These are phyloP conservation scores for Amanita subjunquillea DNA, from an alignment of 768 basidiomycete genomes.

Conservation along the genomic window DNA sequence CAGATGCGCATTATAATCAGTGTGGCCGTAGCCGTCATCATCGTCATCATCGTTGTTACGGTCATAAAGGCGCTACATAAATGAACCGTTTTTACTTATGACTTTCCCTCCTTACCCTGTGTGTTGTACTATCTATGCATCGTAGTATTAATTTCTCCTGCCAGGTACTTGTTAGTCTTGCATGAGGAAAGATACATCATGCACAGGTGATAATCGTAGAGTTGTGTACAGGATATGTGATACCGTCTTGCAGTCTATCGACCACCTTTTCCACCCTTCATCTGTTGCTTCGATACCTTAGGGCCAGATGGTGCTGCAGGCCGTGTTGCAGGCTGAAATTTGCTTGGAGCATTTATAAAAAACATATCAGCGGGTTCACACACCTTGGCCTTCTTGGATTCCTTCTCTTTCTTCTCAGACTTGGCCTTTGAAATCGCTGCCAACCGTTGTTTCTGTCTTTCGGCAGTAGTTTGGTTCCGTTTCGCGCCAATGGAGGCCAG, in stretches of 20 bases:
- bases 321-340: constrained; percentile 41
- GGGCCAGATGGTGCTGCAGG: constrained; percentile 49
- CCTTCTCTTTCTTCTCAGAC: constrained; percentile 95
- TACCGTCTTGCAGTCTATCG: constrained; percentile 25
- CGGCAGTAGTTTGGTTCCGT: constrained; percentile 85
- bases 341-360: not conserved
- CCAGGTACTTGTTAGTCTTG: not conserved
- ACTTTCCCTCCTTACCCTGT: not conserved
- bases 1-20: constrained; percentile 98
- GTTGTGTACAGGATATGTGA: not conserved
- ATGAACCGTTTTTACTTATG: not conserved
- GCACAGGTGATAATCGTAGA: not conserved
- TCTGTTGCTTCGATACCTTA: constrained; percentile 91
- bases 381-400: constrained; percentile 83
- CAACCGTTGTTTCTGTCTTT: constrained; percentile 70
- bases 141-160: constrained; percentile 11
- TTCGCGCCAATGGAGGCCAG: constrained; percentile 83
- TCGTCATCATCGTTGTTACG: constrained; percentile 93
- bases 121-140: constrained; percentile 9
- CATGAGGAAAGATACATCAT: not conserved
- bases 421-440: constrained; percentile 91
- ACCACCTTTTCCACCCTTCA: constrained; percentile 83
- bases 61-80: constrained; percentile 67
- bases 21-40: constrained; percentile 78
- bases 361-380: constrained; percentile 10